These are phyloP conservation scores for Aureobasidium sp. DNA, from an alignment of 2,329 filamentous ascomycete species.

Conservation along the genomic window DNA sequence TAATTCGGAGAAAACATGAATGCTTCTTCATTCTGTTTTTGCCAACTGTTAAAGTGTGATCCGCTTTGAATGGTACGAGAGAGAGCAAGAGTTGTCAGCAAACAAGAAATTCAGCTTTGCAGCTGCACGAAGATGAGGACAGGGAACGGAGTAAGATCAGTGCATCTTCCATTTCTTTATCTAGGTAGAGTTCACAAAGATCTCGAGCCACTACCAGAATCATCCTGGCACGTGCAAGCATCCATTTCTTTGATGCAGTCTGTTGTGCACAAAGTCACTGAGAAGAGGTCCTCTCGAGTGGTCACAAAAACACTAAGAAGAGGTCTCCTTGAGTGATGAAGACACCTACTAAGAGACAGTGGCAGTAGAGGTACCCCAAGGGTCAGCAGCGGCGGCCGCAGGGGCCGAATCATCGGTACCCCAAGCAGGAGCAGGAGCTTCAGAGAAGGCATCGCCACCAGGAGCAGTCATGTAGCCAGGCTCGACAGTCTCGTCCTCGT, in stretches of 20 bases:
- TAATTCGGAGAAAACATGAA: no score
- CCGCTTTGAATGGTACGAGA: no score
- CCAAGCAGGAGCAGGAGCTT: conserved; percentile 16
- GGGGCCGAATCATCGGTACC: conserved; percentile 14
- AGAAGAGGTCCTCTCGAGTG: no score
- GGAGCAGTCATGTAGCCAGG: conserved; percentile 15
- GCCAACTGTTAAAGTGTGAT: no score
- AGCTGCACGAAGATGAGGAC: not conserved
- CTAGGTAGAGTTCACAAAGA: not conserved
- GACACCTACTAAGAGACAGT: not conserved
- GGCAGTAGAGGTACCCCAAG: not conserved
- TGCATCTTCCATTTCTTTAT: not conserved
- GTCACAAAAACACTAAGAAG: no score
- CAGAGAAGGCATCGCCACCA: conserved; percentile 13
- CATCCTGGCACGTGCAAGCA: no score
- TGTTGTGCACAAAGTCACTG: no score
- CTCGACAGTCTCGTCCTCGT: conserved; percentile 21
- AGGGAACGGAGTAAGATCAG: not conserved
- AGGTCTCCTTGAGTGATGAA: no score
- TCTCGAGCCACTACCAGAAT: no score
- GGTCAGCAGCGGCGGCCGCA: not conserved
- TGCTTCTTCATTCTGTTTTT: no score
- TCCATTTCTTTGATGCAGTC: not conserved
- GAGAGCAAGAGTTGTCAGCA: no score
- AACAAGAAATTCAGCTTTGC: no score